phyloP scores from a whole-genome alignment of 345 rosid species.

The thale cress (Arabidopsis thaliana) region DNA sequence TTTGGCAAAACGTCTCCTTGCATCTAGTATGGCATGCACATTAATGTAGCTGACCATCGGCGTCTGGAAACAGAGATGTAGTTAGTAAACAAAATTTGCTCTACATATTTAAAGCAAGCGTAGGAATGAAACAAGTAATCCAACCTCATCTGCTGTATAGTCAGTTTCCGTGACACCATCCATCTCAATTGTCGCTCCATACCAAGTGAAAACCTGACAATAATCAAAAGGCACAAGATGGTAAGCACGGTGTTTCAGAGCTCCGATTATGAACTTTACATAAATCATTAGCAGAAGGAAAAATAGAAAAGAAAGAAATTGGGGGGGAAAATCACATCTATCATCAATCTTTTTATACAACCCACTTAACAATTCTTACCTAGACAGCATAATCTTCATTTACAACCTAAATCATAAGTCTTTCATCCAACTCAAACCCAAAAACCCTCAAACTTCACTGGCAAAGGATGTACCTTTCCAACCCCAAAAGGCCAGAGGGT shows the following conservation, averaged over 20 bases:
- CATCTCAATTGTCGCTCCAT: constrained; percentile 92
- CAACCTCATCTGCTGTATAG: constrained; percentile 92
- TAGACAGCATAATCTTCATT: not conserved
- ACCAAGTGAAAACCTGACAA: constrained; percentile 88
- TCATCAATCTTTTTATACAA: not conserved
- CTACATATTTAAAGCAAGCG: not conserved
- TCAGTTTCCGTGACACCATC: constrained; percentile 88
- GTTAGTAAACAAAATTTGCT: not conserved
- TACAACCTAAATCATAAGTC: constrained; percentile 13
- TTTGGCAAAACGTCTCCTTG: constrained; percentile 69
- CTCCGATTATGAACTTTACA: not conserved
- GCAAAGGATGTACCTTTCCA: not conserved
- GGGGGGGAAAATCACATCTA: not conserved
- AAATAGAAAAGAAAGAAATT: not conserved
- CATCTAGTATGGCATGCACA: constrained; percentile 81
- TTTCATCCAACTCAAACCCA: constrained; percentile 25
- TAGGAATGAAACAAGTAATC: constrained; percentile 21
- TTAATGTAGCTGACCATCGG: constrained; percentile 93
- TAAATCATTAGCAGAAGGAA: not conserved
- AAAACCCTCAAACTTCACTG: not conserved
- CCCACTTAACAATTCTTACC: not conserved
- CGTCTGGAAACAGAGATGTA: constrained; percentile 57
- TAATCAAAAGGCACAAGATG: constrained; percentile 18
- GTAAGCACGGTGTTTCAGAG: not conserved
- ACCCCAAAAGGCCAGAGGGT: not conserved